These are phyloP conservation scores for Chaetoceros muelleri DNA, from an alignment of 108 stramenopile genomes.

Conservation along the genomic window DNA sequence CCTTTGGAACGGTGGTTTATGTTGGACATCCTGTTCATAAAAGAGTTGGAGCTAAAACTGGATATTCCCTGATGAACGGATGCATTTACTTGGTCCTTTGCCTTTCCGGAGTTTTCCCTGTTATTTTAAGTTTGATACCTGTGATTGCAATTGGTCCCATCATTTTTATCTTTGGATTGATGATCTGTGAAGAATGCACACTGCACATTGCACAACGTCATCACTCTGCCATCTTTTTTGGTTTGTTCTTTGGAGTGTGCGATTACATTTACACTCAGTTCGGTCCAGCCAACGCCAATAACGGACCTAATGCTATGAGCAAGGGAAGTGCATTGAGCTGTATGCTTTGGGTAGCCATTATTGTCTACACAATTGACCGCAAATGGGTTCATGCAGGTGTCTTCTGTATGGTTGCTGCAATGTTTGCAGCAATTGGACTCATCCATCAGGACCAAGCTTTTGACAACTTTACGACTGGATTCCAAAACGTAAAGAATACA, in stretches of 20 bases:
- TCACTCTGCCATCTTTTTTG: constrained; percentile 30
- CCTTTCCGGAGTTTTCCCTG: constrained; percentile 33
- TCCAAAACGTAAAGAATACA: background rate
- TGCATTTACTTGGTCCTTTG: constrained; percentile 34
- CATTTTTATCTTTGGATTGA: constrained; percentile 45
- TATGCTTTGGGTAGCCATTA: constrained; percentile 29
- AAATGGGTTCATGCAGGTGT: constrained; percentile 21
- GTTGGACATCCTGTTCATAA: constrained; percentile 69
- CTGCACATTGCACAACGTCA: constrained; percentile 20
- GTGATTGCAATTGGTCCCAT: constrained; percentile 29
- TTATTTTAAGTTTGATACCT: constrained; percentile 19
- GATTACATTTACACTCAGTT: constrained; percentile 15
- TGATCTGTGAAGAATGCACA: constrained; percentile 35
- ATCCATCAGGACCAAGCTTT: constrained; percentile 29
- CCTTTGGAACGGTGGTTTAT: constrained; percentile 60
- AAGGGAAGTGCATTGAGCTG: constrained; percentile 18
- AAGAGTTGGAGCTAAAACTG: constrained; percentile 31
- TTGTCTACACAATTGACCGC: constrained; percentile 32
- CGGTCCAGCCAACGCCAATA: constrained; percentile 6
- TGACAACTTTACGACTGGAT: background rate
- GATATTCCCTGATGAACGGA: constrained; percentile 46
- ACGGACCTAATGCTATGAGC: constrained; percentile 29
- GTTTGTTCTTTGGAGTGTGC: constrained; percentile 30
- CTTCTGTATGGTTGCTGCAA: constrained; percentile 15
- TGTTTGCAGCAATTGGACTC: constrained; percentile 31